phyloP scores from a whole-genome alignment of 768 basidiomycete species.

The Kwoniella shandongensis region DNA sequence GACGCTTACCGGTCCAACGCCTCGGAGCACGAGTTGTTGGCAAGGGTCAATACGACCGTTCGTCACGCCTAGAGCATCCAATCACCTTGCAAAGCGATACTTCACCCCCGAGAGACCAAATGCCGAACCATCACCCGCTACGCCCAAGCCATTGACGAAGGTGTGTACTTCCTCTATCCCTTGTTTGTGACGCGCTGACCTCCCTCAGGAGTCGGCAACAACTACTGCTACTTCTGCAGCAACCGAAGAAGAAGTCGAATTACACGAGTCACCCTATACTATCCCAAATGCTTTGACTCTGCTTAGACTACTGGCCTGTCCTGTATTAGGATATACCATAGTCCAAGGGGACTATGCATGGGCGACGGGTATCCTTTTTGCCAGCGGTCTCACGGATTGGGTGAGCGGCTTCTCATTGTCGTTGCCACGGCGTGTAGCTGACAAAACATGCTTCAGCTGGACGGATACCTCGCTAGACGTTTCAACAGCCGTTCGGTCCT shows the following conservation, averaged over 20 bases:
- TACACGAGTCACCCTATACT: conserved; percentile 64
- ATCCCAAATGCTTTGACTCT: conserved; percentile 85
- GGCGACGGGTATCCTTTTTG: conserved; percentile 79
- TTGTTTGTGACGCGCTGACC: no score
- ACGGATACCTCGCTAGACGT: conserved; percentile 83
- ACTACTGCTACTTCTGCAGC: background rate
- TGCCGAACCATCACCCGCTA: background rate
- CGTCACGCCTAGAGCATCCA: background rate
- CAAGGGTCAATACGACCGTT: background rate
- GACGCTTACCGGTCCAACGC: background rate
- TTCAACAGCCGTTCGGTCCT: conserved; percentile 88
- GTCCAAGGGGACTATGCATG: conserved; percentile 73
- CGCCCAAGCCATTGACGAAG: background rate
- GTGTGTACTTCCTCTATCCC: no score
- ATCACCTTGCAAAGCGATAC: background rate
- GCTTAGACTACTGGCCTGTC: conserved; percentile 84
- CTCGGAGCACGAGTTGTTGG: background rate
- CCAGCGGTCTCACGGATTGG: conserved; percentile 88
- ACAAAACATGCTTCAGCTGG: no score
- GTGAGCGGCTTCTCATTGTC: conserved; percentile 56
- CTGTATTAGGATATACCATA: conserved; percentile 87
- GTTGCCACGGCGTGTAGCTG: no score
- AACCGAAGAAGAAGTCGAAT: conserved; percentile 25
- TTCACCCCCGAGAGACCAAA: background rate
- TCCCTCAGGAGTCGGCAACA: no score